Percentiles rank a stretch among this genome's conserved stretches.
Evolutionary conservation across 1,284 basidiomycete genomes (phyloP).

Genomic region (Heliocybe sulcata): DNA sequence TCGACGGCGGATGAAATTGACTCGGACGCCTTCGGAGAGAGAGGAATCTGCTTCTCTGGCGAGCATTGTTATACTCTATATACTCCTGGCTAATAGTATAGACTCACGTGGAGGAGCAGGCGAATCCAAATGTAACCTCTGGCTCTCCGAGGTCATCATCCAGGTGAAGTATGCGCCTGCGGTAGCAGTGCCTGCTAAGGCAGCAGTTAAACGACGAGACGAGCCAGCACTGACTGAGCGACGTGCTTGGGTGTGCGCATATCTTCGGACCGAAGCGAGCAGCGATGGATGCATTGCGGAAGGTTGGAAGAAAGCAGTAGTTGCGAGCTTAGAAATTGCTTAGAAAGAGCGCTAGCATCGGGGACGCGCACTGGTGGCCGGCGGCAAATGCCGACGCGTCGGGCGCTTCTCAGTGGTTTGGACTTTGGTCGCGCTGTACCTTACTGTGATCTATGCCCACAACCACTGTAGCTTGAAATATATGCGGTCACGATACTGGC

Average conservation of each 20-base stretch:
- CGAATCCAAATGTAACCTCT: slow-evolving; percentile 37
- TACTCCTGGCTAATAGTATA: not conserved
- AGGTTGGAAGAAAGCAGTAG: not conserved
- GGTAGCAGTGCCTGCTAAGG: slow-evolving; percentile 35
- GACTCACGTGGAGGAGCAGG: slow-evolving; percentile 13
- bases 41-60: slow-evolving; percentile 11
- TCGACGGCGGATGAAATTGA: slow-evolving; percentile 3
- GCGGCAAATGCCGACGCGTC: not conserved
- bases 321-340: not conserved
- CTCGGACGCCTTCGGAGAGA: slow-evolving; percentile 9
- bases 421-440: too few relatives aligned
- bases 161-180: slow-evolving; percentile 36
- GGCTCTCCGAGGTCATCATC: slow-evolving; percentile 27
- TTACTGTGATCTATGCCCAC: too few relatives aligned
- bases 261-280: not conserved
- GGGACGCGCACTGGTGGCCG: too few relatives aligned
- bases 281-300: not conserved
- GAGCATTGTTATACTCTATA: not conserved
- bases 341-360: too few relatives aligned
- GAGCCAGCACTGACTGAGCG: slow-evolving; percentile 15
- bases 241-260: slow-evolving; percentile 7
- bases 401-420: not conserved
- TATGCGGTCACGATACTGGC: too few relatives aligned
- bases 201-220: slow-evolving; percentile 20
- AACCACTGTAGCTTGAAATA: too few relatives aligned